Evolutionary conservation across 169 alveolate genomes (phyloP), one percentile per base, ranked within the genome.

Genomic region (Neospora caninum): DNA sequence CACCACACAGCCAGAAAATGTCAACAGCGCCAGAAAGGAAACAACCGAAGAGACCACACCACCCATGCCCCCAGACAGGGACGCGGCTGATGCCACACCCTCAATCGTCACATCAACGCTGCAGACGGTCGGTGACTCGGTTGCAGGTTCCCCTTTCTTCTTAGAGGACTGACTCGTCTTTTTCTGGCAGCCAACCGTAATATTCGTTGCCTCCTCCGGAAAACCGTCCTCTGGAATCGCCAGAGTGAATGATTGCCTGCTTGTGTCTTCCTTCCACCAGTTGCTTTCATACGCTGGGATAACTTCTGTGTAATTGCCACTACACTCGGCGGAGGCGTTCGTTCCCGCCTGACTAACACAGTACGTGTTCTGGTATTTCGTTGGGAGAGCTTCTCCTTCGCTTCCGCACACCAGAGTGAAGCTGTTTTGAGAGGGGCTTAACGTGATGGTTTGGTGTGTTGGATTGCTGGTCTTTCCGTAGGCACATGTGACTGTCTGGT

Each of bases 391-490:
- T 16, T 36, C 86, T 10, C 86, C 86, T 2, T n/a, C 29, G 27
- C 31, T n/a, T 29, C 86, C 86, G 31, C 86, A 78, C 22, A 36
- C 86, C 45, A 78, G 39, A 20, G 86, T 78, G 27, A 78, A n/a
- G 29, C 45, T 78, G 86, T 78, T 78, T n/a, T 78, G 27, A 7
- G 39, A n/a, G 20, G 86, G 86, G 86, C 49, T 78, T 10, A 78
- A 25, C 86, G 41, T 78, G 29, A 78, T 38, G 22, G 45, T 36
- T n/a, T 78, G 86, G 10, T 38, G 39, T 78, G 9, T n/a, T 43
- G 9, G 86, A n/a, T 78, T 78, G 86, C 86, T 78, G 31, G 39
- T n/a, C 86, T 20, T 78, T 16, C 86, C 86, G 86, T 78, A 78
- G 39, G 86, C 86, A 38, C 86, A 78, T 78, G 42, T 78, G 43